These are phyloP conservation scores for Calonectria ilicicola DNA, from an alignment of 2,329 filamentous ascomycete genomes.

Conservation along the genomic window DNA sequence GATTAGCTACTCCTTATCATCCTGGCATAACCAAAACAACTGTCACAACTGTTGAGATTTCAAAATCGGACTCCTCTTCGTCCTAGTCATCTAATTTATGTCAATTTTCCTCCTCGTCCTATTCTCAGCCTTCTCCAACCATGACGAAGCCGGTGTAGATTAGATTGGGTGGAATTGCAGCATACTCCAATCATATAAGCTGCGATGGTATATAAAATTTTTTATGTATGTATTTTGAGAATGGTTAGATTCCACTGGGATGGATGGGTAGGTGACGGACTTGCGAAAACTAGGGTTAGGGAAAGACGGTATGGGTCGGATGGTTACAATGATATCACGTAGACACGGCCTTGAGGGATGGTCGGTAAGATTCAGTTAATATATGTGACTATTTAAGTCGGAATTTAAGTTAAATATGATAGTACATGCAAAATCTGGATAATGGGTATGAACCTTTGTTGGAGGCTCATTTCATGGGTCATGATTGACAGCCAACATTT, in stretches of 20 bases:
- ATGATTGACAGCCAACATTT: too few species aligned
- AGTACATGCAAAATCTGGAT: too few species aligned
- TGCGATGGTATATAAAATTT: neutral
- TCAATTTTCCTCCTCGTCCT: neutral
- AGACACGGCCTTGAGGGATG: neutral
- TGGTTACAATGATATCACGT: neutral
- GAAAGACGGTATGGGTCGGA: neutral
- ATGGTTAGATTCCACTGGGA: neutral
- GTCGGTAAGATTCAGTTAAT: neutral
- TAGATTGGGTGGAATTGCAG: neutral
- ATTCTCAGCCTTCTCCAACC: neutral
- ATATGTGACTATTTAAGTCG: neutral
- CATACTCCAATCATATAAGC: neutral
- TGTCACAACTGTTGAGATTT: constrained; percentile 41
- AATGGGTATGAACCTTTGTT: too few species aligned
- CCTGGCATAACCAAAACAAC: constrained; percentile 45
- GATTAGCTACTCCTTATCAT: constrained; percentile 6
- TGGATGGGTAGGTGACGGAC: neutral
- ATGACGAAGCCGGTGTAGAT: neutral
- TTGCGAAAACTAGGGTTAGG: neutral
- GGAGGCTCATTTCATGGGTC: too few species aligned
- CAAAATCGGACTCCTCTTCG: constrained; percentile 13
- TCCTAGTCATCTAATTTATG: neutral
- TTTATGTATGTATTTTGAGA: neutral
- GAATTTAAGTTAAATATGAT: too few species aligned